These are phyloP conservation scores for Pestalotiopsis sp. DNA, from an alignment of 2,329 filamentous ascomycete genomes.

Conservation along the genomic window DNA sequence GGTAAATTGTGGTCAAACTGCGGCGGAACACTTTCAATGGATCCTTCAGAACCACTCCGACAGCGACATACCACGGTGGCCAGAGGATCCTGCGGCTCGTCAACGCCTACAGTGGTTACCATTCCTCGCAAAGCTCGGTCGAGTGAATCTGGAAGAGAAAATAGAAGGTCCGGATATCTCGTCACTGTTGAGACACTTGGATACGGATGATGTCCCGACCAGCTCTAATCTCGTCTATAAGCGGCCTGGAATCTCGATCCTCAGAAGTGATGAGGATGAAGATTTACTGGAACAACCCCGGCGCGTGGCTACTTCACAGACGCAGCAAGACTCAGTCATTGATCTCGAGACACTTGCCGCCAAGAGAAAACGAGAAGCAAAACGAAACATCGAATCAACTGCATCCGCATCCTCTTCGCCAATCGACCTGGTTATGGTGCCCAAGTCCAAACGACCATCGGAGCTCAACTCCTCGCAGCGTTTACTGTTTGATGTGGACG, in stretches of 20 bases:
- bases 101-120: constrained; percentile 29
- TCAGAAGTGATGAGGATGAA: constrained; percentile 22
- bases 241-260: constrained; percentile 29
- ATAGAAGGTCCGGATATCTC: constrained; percentile 18
- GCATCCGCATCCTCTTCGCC: constrained; percentile 13
- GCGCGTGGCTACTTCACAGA: background rate
- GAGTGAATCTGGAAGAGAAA: constrained; percentile 21
- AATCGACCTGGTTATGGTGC: constrained; percentile 16
- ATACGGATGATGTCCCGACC: constrained; percentile 19
- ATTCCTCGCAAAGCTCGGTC: constrained; percentile 22
- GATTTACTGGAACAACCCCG: constrained; percentile 1
- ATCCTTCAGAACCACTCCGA: constrained; percentile 14
- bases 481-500: constrained; percentile 24
- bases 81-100: constrained; percentile 18
- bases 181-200: constrained; percentile 10
- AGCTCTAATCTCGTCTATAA: constrained; percentile 31
- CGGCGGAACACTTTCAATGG: constrained; percentile 20
- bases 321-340: background rate
- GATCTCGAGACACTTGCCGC: constrained; percentile 23
- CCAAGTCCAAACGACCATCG: background rate
- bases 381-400: background rate
- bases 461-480: background rate
- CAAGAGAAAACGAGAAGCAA: constrained; percentile 26
- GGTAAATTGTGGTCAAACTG: constrained; percentile 18
- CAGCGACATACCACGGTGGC: constrained; percentile 19